Evolutionary conservation across 805 yeast genomes (phyloP), one percentile per base, ranked within the genome.

Genomic region (Saccharomycopsis fibuligera): DNA sequence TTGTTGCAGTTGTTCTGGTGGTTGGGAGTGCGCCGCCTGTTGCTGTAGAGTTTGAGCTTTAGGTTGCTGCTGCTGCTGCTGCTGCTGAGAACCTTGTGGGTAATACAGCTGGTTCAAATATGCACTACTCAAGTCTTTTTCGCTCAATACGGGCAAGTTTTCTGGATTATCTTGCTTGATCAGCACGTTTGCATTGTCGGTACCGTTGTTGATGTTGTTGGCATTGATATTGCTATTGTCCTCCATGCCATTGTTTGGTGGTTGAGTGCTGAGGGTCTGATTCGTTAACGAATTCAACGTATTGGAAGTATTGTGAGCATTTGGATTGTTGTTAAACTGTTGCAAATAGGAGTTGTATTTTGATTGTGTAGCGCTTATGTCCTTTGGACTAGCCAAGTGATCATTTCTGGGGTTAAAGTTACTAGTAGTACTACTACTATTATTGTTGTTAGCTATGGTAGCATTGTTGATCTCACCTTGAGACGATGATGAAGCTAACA

Each of bases 261-360:
- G 29, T 21, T 23, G 42, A 17, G 8, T 14, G 8, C 29, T 31
- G 9, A 48, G 25, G 4, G 53, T 41, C 27, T 50, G 53, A 5
- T 35, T 46, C 10, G 51, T 40, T 14, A 45, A 35, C n/a, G 50
- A 47, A 25, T 43, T 45, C 19, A 49, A 30, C 12, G 54, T 47
- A 35, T 42, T 47, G 16, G 46, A n/a, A 8, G 41, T 16, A 9
- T 23, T 23, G n/a, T n/a, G n/a, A 14, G 30, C 41, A 2, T 22
- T 24, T 10, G 36, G 22, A 30, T 16, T 31, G 14, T 31, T 35
- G 5, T 12, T 10, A 16, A 33, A 44, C 16, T 45, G 50, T 25
- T 43, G 47, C 6, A 48, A 21, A 36, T 24, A 42, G 3, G 43
- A 25, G 12, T 44, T 33, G 31, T 48, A 48, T 23, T 48, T 48